A percentile compares a stretch with the other conserved stretches of the same genome.
Conservation (phyloP, 306 rosid species). For the Alnus glutinosa region DNA sequence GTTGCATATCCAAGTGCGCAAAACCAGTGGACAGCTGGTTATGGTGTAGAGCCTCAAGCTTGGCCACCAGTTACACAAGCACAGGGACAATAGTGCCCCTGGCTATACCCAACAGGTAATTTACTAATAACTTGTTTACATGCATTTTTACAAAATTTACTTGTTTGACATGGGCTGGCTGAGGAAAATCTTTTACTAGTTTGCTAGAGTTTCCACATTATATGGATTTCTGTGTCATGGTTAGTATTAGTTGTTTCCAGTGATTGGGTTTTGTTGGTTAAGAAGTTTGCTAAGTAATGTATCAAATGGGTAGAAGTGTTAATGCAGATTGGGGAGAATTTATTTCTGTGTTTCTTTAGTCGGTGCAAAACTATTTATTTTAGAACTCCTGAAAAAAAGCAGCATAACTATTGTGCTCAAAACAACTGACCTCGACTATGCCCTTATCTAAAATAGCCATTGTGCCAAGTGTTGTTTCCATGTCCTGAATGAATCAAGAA, state of each 20-base stretch:
- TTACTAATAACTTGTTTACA: neutral
- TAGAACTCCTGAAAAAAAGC: neutral
- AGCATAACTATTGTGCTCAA: neutral
- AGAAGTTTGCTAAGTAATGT: neutral
- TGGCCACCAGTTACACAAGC: conserved; percentile 92
- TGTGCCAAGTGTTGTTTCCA: neutral
- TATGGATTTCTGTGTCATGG: neutral
- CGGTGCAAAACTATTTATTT: neutral
- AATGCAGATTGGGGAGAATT: neutral
- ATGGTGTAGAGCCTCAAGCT: conserved; percentile 84
- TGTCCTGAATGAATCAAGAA: neutral
- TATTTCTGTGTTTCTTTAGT: conserved; percentile 1
- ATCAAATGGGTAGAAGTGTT: neutral
- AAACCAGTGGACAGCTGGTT: conserved; percentile 79
- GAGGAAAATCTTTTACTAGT: neutral
- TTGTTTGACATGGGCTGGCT: neutral
- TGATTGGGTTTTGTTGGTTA: neutral
- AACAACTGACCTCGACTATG: neutral
- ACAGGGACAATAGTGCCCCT: conserved; percentile 95
- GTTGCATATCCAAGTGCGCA: conserved; percentile 86
- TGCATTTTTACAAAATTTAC: neutral
- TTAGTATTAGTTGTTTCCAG: neutral
- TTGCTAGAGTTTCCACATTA: neutral
- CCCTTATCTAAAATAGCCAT: neutral
- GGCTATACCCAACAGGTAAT: conserved; percentile 85